Base-by-base conservation (phyloP, 1,139 yeast species). In the Yamadazyma atmosphaerica region DNA sequence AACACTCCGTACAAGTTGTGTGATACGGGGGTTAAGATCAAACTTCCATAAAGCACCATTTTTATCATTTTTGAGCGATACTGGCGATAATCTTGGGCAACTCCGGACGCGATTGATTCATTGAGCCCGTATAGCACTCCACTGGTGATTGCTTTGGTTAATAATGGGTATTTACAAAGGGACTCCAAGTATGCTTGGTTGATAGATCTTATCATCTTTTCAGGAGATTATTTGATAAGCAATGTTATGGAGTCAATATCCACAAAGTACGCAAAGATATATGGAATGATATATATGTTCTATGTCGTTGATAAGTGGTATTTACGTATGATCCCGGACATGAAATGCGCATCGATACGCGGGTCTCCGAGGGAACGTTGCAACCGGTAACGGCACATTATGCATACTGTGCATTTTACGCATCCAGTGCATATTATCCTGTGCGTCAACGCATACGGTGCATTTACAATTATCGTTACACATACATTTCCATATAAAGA, bases 41-140 rank as follows among this genome's bases (percentile, higher is more conserved):
- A 59, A 34, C 81, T 72, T 0, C 95, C 95, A 57, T 83, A 88
- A 5, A 85, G 53, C 6, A 86, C 81, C 87, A 88, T 83, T 43
- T 77, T 71, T 22, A 79, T 65, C 13, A 62, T 54, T 38, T 74
- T 68, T 33, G 73, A 6, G 6, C 25, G 5, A 15, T 19, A 30
- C 19, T 28, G 31, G 27, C 62, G 55, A 43, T 54, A 60, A 42
- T 76, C 81, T 32, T 72, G 68, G 2, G 86, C 68, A n/a, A 78
- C 53, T 0, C 65, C 45, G 2, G 81, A 67, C 1, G 86, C 81
- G 14, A 82, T 64, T 26, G 77, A 60, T 54, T 83, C 89, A 49
- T 82, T 81, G 34, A 82, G 60, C 0, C 80, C 73, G 8, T 78
- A 74, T 21, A 83, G 63, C 1, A 73, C 56, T 0, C 81, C 85